Base-by-base conservation (phyloP, 2,329 filamentous ascomycete species). In the Periconia macrospinosa region DNA sequence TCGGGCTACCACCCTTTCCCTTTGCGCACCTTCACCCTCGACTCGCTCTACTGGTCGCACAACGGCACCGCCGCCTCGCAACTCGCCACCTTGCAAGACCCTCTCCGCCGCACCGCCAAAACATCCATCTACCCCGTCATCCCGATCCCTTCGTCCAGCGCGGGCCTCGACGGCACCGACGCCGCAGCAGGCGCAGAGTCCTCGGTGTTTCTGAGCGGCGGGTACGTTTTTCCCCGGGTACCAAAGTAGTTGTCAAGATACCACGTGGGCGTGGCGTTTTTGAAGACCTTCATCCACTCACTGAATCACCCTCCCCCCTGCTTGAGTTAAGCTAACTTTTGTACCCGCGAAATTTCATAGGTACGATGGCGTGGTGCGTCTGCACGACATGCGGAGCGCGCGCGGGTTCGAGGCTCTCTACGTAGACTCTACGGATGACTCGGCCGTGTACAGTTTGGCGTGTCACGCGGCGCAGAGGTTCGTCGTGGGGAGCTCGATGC, bases 341-440 rank as follows among this genome's bases (percentile, higher is more conserved):
- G n/a, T n/a, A n/a, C n/a, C n/a, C n/a, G n/a, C n/a, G n/a, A n/a
- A n/a, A n/a, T n/a, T 33, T 33, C 30, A 7, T 33, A 33, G 8
- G 13, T 33, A 83, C 47, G 83, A 86, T 63, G 82, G 83, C 11
- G 73, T 79, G 40, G 75, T 73, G 6, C 78, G 83, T 59, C 76
- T 88, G 6, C 84, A 88, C 63, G 86, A 88, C 60, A 69, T 86
- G 51, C 82, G 85, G 35, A 81, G 81, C 1, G 75, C 78, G 2
- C 66, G 71, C 18, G 69, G 75, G 13, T 79, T 75, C 43, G 80
- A 82, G 49, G 69, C 71, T n/a, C 72, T 74, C 14, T 87, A 81
- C 65, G 69, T 70, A 59, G 84, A 87, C 61, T 75, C 78, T 1
- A 81, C 83, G 2, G 84, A 87, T 59, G 76, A 81, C 55, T 82